Base-by-base conservation (phyloP, 2,329 filamentous ascomycete species). In the Amylocarpus encephaloides region DNA sequence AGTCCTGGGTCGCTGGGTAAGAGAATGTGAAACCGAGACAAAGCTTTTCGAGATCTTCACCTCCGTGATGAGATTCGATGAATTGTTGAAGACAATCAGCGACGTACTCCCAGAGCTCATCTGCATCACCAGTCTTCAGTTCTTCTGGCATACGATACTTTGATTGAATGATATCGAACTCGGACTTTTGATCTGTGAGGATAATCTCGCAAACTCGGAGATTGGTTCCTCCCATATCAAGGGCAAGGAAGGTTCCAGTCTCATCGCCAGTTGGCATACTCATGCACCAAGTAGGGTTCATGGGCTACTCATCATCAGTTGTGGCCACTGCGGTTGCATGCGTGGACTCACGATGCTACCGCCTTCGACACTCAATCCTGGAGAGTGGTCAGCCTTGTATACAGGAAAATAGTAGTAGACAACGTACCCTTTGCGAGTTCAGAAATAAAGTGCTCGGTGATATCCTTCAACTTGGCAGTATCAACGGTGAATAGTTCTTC, bases 281-380 rank as follows among this genome's bases (percentile, higher is more conserved):
- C 82, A 95, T 90, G 56, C 94, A 90, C 92, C 92, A 96, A 49
- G 91, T 95, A 52, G 92, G 87, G 72, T 96, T 96, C 92, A 97
- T 96, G 53, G 92, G 91, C 88, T 95, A 61, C 41, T 38, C 50
- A 40, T 33, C n/a, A 50, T 60, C 55, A 57, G 58, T 50, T 6
- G 18, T 22, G 34, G 4, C 43, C 40, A 11, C 30, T 26, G 5
- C 18, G 11, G n/a, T 16, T 16, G 5, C 12, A 33, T 22, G 36
- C 13, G 16, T 26, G 13, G 22, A 76, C 88, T 77, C 70, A 95
- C 89, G 70, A 98, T 97, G 68, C 85, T 94, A 53, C 90, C 91
- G 55, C 92, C 92, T 71, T 95, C 85, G 51, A 90, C 85, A 48
- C 79, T 86, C 48, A 97, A 76, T 62, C 90, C 88, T 89, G 54